A percentile compares a stretch with the other conserved stretches of the same genome.
These are phyloP conservation scores for Leonotis leonurus DNA, from an alignment of 257 asterid genomes.

Conservation along the genomic window DNA sequence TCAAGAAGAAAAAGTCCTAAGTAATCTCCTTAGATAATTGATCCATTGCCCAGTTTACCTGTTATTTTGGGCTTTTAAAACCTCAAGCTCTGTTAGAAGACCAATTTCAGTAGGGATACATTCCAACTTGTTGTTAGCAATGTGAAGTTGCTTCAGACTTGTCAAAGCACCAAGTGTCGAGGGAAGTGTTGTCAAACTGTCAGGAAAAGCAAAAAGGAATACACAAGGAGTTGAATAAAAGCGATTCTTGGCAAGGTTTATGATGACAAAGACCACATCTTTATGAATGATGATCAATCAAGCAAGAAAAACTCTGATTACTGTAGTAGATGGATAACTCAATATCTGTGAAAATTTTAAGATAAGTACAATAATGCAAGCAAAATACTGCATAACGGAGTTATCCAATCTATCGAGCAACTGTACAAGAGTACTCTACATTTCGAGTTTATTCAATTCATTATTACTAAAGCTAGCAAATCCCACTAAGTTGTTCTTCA, in stretches of 20 bases:
- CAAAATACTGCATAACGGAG: not conserved
- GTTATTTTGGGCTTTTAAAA: conserved; percentile 68
- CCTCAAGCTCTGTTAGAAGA: conserved; percentile 53
- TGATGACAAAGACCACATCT: not conserved
- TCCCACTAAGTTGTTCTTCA: too few species aligned
- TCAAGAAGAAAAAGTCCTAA: conserved; percentile 9
- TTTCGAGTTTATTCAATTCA: not conserved
- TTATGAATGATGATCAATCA: not conserved
- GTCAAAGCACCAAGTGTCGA: conserved; percentile 60
- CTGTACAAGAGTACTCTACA: not conserved
- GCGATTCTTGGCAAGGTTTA: not conserved
- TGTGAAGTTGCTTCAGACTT: conserved; percentile 58
- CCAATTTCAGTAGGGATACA: conserved; percentile 72
- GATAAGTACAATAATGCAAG: not conserved
- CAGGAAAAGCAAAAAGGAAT: conserved; percentile 12
- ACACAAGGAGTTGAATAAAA: not conserved
- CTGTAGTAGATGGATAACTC: not conserved
- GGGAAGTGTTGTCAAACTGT: conserved; percentile 63
- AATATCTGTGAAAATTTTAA: not conserved
- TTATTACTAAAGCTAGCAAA: too few species aligned
- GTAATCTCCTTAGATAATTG: not conserved
- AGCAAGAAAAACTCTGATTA: not conserved
- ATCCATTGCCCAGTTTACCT: conserved; percentile 38
- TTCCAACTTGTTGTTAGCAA: conserved; percentile 53
- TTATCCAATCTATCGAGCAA: too few species aligned